Evolutionary conservation across 192 early-diverging fungal species (phyloP), one percentile per base, ranked within the genome.

Genomic region (Podila epicladia): DNA sequence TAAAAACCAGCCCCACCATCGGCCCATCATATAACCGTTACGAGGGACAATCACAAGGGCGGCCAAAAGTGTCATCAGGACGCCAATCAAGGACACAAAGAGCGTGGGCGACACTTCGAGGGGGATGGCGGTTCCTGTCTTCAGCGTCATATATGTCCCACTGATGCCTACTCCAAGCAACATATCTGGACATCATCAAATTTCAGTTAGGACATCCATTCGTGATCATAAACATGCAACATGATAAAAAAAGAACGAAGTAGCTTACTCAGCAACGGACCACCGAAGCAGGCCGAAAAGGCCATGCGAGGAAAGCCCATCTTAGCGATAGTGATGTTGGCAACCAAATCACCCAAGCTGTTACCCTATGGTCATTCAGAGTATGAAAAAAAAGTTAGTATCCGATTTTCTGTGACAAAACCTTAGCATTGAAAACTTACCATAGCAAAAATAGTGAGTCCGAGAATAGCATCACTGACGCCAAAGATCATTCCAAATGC

Each of bases 271-370:
- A 99, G 80, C 89, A 99, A 92, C 20, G 97, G 97, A 17, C 93
- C 89, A 31, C 96, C 96, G 84, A 95, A 97, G 64, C 96, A 98
- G 0, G 97, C 97, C 28, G 93, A 93, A 51, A 99, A 89, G 1
- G 97, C 97, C 96, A 99, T 99, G 65, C 92, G 88, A 22, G 97
- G 95, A 72, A 89, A 96, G 3, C 97, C 96, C 93, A 95, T 93
- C 67, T 86, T 88, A 4, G 97, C 95, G 64, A 99, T 94, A 26
- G 93, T 94, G 24, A 96, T 84, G 75, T 99, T 97, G 13, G 97
- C 96, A 28, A 98, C 93, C 65, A 99, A 87, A 69, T 99, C 97
- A 62, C 94, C 94, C 28, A 95, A 79, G 67, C 93, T 93, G 74
- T 94, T 93, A 20, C 93, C 93, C 86, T 90, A 69, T 75, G 69